phyloP scores from a whole-genome alignment of 371 early-diverging fungal species.

The Lichtheimia corymbifera region DNA sequence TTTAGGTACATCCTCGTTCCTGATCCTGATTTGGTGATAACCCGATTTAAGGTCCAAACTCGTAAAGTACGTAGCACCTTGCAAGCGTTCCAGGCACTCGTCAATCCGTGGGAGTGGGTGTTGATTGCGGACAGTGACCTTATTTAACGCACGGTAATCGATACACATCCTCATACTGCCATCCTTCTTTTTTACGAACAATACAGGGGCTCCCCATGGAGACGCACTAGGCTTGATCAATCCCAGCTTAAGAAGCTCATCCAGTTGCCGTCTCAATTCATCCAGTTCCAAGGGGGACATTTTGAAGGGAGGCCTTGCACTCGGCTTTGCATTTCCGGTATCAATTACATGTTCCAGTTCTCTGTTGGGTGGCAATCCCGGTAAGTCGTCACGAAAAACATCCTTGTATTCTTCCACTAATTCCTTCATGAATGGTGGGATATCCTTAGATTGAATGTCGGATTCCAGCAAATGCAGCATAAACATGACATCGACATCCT shows the following conservation, averaged over 20 bases:
- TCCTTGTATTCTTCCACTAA: too few relatives aligned
- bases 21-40: neutral
- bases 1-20: constrained; percentile 16
- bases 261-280: neutral
- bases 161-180: constrained; percentile 43
- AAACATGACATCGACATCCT: neutral
- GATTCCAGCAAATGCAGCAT: too few relatives aligned
- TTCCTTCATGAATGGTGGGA: too few relatives aligned
- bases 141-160: constrained; percentile 43
- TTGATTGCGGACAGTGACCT: constrained; percentile 19
- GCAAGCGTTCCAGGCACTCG: constrained; percentile 24
- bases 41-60: neutral
- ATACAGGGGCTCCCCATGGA: neutral
- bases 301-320: too few relatives aligned
- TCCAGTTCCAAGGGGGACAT: too few relatives aligned
- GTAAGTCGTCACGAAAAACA: too few relatives aligned
- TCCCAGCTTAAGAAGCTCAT: constrained; percentile 12
- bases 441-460: too few relatives aligned
- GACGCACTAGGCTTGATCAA: constrained; percentile 5
- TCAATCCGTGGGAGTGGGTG: constrained; percentile 20
- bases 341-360: too few relatives aligned
- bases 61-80: neutral
- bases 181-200: constrained; percentile 33
- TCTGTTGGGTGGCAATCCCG: too few relatives aligned
- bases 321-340: too few relatives aligned